Base-by-base conservation (phyloP, 2,329 filamentous ascomycete species). In the Niveomyces coronatus region DNA sequence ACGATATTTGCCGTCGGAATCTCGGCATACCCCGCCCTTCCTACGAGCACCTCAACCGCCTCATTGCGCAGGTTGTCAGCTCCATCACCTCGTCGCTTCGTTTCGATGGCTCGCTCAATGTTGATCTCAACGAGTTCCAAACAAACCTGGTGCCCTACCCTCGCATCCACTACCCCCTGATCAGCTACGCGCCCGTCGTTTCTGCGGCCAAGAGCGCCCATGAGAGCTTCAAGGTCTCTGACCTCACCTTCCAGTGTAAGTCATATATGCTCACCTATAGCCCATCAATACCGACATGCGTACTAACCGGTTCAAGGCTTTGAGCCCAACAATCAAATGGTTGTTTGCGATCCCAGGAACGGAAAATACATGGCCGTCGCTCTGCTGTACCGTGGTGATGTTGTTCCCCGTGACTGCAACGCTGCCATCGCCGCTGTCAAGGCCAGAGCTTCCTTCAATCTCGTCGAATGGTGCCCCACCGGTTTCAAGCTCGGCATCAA, bases 221-320 rank as follows among this genome's bases (percentile, higher is more conserved):
- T 56, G 85, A 91, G 69, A 85, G 82, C 68, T 88, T 88, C 76
- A 86, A 85, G 70, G 80, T 87, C 39, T 73, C 77, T 45, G 85
- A 91, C 48, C 64, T 83, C 46, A 83, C 79, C 55, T 77, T 82
- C 65, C 78, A 82, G 60, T 82, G 79, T 82, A 68, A 55, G 73
- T 65, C n/a, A n/a, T n/a, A n/a, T n/a, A n/a, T 4, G 5, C 24
- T 13, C 4, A 1, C 15, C 5, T 15, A 10, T 29, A 15, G 33
- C 22, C 8, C 20, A 30, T 4, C 7, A 6, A 9, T 23, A 7
- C 3, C 9, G 4, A 14, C 13, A 37, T 17, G 22, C 30, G 41
- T 40, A 33, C 59, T 64, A 44, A 61, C 38, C 11, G 5, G 10
- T 10, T 13, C 5, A 40, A 82, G 77, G 79, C 64, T 83, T 83